Evolutionary conservation across 306 rosid species (phyloP).

Genomic region (barrel medic (Medicago truncatula)): MtrunA17r5.0-ANR NC_053049.1:1643501-1644000

Average conservation of each 20-base stretch:
- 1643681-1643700: constrained; percentile 53
- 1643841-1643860: constrained; percentile 28
- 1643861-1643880: background rate
- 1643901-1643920: too few species aligned
- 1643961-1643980: too few species aligned
- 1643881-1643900: too few species aligned
- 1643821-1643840: constrained; percentile 4
- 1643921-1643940: too few species aligned
- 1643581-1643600: constrained; percentile 42
- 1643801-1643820: background rate
- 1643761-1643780: constrained; percentile 65
- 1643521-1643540: constrained; percentile 60
- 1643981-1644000: too few species aligned
- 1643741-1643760: constrained; percentile 60
- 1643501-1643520: constrained; percentile 51
- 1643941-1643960: too few species aligned
- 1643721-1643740: constrained; percentile 41
- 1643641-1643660: constrained; percentile 42
- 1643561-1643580: constrained; percentile 64
- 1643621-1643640: constrained; percentile 50
- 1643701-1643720: constrained; percentile 57
- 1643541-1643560: constrained; percentile 48
- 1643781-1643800: constrained; percentile 59
- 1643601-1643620: constrained; percentile 50
- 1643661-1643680: constrained; percentile 49